Percentiles rank a stretch among this genome's conserved stretches.
Conservation (phyloP, 305 asterid genomes). For the Solanum aculeatissimum region DNA sequence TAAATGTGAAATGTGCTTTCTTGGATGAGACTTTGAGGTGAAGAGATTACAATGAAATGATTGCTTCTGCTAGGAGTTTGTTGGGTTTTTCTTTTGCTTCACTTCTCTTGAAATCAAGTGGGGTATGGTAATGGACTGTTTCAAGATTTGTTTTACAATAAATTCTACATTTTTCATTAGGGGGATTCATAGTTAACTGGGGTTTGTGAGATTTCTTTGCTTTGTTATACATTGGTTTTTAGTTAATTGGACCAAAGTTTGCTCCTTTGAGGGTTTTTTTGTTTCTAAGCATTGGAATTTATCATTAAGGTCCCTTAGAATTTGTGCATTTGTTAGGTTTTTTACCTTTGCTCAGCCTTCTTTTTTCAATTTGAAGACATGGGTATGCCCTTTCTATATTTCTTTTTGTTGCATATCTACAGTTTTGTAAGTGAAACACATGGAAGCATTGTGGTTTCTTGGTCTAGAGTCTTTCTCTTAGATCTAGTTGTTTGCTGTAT, state of each 20-base stretch:
- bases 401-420: background rate
- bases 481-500: conserved; percentile 19
- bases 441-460: background rate
- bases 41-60: conserved; percentile 40
- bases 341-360: background rate
- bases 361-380: conserved; percentile 17
- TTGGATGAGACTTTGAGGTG: conserved; percentile 39
- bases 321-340: conserved; percentile 15
- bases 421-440: background rate
- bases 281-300: background rate
- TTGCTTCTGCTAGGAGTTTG: conserved; percentile 30
- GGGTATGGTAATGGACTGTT: conserved; percentile 31
- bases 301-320: background rate
- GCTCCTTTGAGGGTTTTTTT: conserved; percentile 3
- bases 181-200: background rate
- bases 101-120: conserved; percentile 66
- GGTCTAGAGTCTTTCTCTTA: conserved; percentile 8
- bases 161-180: conserved; percentile 3
- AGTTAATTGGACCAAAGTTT: background rate
- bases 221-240: background rate
- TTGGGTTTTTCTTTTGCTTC: conserved; percentile 37
- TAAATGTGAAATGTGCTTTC: conserved; percentile 27
- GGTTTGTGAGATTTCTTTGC: background rate
- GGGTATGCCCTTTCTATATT: conserved; percentile 19
- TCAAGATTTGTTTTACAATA: conserved; percentile 19